phyloP scores from a whole-genome alignment of 208 protist genomes.

The Acanthamoeba healyi region DNA sequence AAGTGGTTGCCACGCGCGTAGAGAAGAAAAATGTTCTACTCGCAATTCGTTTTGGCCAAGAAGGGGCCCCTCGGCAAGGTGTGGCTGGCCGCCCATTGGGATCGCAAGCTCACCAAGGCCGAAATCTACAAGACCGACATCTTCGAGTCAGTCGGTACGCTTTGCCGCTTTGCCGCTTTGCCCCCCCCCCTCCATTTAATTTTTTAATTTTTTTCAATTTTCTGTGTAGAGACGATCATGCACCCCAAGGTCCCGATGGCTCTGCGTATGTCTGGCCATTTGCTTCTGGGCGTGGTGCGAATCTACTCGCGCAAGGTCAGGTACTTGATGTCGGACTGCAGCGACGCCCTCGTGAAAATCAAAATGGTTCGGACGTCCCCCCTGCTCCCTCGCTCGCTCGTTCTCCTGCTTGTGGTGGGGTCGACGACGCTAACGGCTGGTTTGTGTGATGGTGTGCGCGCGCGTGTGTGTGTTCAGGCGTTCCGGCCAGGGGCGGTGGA shows the following conservation, averaged over 20 bases:
- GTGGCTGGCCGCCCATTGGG: constrained; percentile 98
- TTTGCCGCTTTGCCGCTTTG: too few relatives aligned
- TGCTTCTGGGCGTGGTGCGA: constrained; percentile 97
- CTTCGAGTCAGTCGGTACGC: constrained; percentile 90
- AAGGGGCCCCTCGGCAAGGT: constrained; percentile 96
- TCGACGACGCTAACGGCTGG: background rate
- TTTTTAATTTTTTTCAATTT: constrained; percentile 42
- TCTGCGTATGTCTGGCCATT: constrained; percentile 96
- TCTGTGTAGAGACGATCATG: constrained; percentile 91
- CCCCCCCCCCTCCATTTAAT: background rate
- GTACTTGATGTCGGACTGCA: constrained; percentile 89
- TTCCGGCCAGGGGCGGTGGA: constrained; percentile 82
- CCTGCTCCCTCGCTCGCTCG: background rate
- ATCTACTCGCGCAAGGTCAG: constrained; percentile 97
- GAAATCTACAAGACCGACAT: constrained; percentile 95
- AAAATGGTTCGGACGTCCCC: constrained; percentile 80
- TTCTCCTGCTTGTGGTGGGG: background rate
- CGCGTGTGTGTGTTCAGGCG: background rate
- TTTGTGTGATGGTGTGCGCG: background rate
- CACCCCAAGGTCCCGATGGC: constrained; percentile 96
- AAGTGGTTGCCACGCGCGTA: too few relatives aligned
- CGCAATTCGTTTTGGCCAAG: constrained; percentile 96
- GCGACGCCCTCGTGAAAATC: constrained; percentile 89
- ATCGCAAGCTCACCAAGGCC: constrained; percentile 95
- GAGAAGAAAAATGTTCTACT: constrained; percentile 97